Conservation (phyloP, 2,329 filamentous ascomycete species). For the Pseudogymnoascus sp. region DNA sequence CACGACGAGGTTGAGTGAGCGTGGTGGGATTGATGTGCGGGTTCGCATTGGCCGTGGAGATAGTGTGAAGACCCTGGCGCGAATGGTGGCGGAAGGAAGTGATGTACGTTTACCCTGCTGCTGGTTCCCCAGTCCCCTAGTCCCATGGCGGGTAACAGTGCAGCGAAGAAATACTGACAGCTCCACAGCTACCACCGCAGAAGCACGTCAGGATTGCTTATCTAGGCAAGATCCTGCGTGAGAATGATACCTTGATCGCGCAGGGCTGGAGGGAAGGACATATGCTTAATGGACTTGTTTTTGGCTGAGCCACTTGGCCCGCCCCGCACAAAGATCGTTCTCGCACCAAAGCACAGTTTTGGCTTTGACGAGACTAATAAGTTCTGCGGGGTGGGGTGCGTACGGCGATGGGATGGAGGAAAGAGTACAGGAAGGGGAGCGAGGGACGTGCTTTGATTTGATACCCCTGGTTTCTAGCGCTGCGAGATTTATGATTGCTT, state of each 20-base stretch:
- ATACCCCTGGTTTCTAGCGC: slow-evolving; percentile 7
- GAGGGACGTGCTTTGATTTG: slow-evolving; percentile 1
- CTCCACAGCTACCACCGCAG: slow-evolving; percentile 40
- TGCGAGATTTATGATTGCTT: background rate
- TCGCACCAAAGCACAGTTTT: background rate
- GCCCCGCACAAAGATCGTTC: background rate
- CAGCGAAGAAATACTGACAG: background rate
- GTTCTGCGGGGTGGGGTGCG: background rate
- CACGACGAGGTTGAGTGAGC: slow-evolving; percentile 17
- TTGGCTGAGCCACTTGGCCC: slow-evolving; percentile 13
- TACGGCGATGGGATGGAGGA: background rate
- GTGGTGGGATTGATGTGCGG: slow-evolving; percentile 53
- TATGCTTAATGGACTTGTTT: slow-evolving; percentile 67
- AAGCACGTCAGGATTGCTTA: slow-evolving; percentile 66
- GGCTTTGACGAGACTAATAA: background rate
- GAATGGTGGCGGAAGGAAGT: slow-evolving; percentile 54
- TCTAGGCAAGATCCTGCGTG: slow-evolving; percentile 70
- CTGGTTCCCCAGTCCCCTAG: background rate
- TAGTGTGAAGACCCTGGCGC: slow-evolving; percentile 53
- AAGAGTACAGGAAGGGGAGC: background rate
- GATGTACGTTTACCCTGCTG: slow-evolving; percentile 40
- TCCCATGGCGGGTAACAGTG: background rate
- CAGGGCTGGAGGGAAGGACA: slow-evolving; percentile 72
- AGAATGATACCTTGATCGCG: slow-evolving; percentile 51
- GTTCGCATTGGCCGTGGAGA: slow-evolving; percentile 51